Evolutionary conservation across 2,329 filamentous ascomycete genomes (phyloP).

Genomic region (Pyricularia grisea): DNA sequence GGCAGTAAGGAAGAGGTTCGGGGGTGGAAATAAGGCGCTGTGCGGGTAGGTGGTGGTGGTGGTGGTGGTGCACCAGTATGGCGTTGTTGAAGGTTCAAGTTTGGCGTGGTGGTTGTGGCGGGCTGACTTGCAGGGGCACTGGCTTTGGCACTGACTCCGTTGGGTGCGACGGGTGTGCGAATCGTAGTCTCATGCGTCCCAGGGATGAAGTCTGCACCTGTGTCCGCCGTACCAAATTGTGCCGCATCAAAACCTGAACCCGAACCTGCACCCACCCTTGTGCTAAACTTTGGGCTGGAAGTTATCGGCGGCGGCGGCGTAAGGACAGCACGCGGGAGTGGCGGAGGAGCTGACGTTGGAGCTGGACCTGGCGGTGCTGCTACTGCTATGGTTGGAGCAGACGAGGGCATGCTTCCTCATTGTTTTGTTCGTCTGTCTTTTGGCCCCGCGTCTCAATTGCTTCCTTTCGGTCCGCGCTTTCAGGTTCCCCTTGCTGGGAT

Average conservation of each 20-base stretch:
- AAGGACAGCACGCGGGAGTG: not conserved
- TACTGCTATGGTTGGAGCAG: constrained; percentile 1
- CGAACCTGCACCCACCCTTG: not conserved
- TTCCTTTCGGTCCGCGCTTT: not conserved
- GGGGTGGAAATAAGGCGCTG: constrained; percentile 1
- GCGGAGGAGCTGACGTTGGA: not conserved
- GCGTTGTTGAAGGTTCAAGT: constrained; percentile 2
- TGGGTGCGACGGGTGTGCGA: not conserved
- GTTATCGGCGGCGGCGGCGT: not conserved
- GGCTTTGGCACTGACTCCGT: constrained; percentile 5
- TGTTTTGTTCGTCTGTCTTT: not conserved
- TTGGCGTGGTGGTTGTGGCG: not conserved
- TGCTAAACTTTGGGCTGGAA: not conserved
- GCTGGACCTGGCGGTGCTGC: not conserved
- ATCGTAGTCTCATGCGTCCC: not conserved
- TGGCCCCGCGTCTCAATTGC: not conserved
- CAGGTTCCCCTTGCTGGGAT: not conserved
- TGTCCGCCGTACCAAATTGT: not conserved
- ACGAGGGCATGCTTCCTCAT: not conserved
- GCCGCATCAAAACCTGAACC: not conserved
- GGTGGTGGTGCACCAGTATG: not conserved
- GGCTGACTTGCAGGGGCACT: constrained; percentile 3
- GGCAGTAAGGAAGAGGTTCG: constrained; percentile 6
- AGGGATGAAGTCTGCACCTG: constrained; percentile 3
- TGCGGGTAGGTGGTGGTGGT: no score